These are phyloP conservation scores for Dendrostoma leiphaemia DNA, from an alignment of 2,329 filamentous ascomycete species.

Conservation along the genomic window DNA sequence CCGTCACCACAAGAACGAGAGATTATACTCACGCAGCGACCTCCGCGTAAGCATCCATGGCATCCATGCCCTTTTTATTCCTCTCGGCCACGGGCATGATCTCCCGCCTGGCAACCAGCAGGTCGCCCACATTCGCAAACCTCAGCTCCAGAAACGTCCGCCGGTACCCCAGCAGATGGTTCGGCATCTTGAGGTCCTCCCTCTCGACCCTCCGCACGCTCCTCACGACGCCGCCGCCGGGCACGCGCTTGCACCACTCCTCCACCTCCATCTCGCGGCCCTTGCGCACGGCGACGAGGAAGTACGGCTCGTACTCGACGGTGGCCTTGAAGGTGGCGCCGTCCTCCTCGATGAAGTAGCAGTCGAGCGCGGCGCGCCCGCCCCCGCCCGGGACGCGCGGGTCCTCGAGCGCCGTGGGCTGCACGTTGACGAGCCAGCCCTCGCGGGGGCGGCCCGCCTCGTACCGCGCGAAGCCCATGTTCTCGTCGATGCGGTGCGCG, in stretches of 20 bases:
- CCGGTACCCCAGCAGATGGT: slow-evolving; percentile 88
- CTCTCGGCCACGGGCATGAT: slow-evolving; percentile 91
- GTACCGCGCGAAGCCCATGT: slow-evolving; percentile 89
- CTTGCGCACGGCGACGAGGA: slow-evolving; percentile 84
- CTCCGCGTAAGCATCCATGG: slow-evolving; percentile 98
- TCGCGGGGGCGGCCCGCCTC: slow-evolving; percentile 79
- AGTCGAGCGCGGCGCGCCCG: slow-evolving; percentile 88
- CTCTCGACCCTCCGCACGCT: slow-evolving; percentile 75
- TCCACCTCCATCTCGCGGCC: slow-evolving; percentile 91
- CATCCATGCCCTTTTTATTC: slow-evolving; percentile 93
- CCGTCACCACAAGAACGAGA: slow-evolving; percentile 2
- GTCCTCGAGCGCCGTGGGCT: slow-evolving; percentile 85
- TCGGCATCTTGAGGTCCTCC: slow-evolving; percentile 92
- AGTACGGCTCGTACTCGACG: slow-evolving; percentile 95
- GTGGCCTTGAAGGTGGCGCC: slow-evolving; percentile 92
- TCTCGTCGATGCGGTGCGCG: slow-evolving; percentile 87
- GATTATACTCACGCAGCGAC: slow-evolving; percentile 70
- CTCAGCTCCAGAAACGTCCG: slow-evolving; percentile 83
- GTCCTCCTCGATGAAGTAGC: slow-evolving; percentile 93
- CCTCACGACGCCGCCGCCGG: slow-evolving; percentile 79
- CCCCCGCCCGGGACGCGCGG: slow-evolving; percentile 79
- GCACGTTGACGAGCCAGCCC: slow-evolving; percentile 94
- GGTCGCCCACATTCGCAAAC: slow-evolving; percentile 83
- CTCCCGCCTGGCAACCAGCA: slow-evolving; percentile 79
- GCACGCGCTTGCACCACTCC: slow-evolving; percentile 83